Evolutionary conservation across 2,329 filamentous ascomycete genomes (phyloP).

Genomic region (Aspergillus candidus): DNA sequence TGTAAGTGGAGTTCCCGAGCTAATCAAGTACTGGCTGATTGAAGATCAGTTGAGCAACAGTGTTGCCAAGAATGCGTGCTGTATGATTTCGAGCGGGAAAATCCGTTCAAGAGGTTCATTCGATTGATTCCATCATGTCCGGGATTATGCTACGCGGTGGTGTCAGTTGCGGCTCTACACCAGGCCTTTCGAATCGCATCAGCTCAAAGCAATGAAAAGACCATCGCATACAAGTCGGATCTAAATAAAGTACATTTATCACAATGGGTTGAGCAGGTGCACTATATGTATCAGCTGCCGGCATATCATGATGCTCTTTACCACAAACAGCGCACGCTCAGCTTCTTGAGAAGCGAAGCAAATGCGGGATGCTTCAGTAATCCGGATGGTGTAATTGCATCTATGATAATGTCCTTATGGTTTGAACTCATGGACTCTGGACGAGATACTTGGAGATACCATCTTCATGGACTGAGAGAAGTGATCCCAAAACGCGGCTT

Average conservation of each 20-base stretch:
- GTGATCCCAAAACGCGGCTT: conserved; percentile 1
- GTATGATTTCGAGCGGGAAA: conserved; percentile 4
- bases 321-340: too few species aligned
- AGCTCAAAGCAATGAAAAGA: too few species aligned
- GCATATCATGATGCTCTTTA: too few species aligned
- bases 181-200: conserved; percentile 2
- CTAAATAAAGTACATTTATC: too few species aligned
- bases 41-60: conserved; percentile 8
- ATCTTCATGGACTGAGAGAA: conserved; percentile 7
- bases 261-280: too few species aligned
- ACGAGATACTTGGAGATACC: conserved; percentile 10
- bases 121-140: conserved; percentile 9
- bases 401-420: conserved; percentile 8
- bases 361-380: too few species aligned
- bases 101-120: conserved; percentile 12
- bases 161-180: conserved; percentile 10
- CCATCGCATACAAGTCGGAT: too few species aligned
- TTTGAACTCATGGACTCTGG: conserved; percentile 10
- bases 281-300: too few species aligned
- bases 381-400: conserved; percentile 5
- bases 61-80: conserved; percentile 10
- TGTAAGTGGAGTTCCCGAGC: neutral
- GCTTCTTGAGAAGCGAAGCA: too few species aligned
- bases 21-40: neutral
- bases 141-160: conserved; percentile 9